Conservation (phyloP, 495 filamentous ascomycete species). For the Podospora fimiseda region DNA sequence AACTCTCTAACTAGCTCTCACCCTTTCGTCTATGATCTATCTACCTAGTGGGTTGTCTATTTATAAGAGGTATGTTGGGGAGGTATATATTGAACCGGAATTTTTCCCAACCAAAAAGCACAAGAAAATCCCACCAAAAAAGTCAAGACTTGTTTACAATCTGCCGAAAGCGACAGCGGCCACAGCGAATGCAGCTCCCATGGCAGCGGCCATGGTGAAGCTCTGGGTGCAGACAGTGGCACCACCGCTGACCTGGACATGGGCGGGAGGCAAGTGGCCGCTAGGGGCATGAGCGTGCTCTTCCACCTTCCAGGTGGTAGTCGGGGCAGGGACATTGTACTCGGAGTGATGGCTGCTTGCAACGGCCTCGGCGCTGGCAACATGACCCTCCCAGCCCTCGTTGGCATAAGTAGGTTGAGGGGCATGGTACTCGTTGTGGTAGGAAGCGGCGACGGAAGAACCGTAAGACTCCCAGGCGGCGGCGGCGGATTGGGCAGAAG, state of each 20-base stretch:
- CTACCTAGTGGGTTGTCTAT: background rate
- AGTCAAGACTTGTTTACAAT: slow-evolving; percentile 6
- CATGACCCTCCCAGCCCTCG: slow-evolving; percentile 3
- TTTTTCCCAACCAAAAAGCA: background rate
- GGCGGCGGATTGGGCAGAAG: slow-evolving; percentile 3
- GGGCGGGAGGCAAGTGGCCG: background rate
- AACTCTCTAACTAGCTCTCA: background rate
- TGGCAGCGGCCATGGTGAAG: slow-evolving; percentile 1
- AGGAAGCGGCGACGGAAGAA: slow-evolving; percentile 2
- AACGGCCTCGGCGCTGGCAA: slow-evolving; percentile 2
- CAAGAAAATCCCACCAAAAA: background rate
- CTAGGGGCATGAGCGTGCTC: background rate
- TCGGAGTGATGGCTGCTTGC: slow-evolving; percentile 3
- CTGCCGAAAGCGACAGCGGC: slow-evolving; percentile 5
- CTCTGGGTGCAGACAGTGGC: background rate
- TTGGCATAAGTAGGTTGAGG: background rate
- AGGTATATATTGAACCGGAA: no score
- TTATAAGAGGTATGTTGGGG: no score
- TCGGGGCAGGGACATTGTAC: background rate
- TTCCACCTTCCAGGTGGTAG: background rate
- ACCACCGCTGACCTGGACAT: slow-evolving; percentile 16
- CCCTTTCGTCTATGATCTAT: background rate
- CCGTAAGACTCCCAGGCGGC: background rate
- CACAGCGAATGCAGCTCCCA: background rate
- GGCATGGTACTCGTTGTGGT: background rate